Evolutionary conservation across 306 rosid species (phyloP).

Genomic region (Sophora flavescens): DNA sequence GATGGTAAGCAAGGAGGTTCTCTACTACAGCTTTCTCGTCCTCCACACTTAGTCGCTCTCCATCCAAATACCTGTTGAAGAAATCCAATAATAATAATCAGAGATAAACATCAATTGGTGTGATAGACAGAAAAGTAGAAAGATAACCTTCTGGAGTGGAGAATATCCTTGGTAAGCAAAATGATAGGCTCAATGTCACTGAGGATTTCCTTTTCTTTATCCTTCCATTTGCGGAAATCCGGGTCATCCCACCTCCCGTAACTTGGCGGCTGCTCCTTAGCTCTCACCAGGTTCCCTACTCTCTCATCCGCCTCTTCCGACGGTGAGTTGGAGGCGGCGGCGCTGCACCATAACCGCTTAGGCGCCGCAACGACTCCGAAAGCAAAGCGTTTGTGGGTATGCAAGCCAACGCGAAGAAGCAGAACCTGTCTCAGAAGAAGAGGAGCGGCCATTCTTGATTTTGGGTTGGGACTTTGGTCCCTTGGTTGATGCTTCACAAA

Average conservation of each 20-base stretch:
- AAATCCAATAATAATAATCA: not conserved
- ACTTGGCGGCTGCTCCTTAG: slow-evolving; percentile 45
- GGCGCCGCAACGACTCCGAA: slow-evolving; percentile 36
- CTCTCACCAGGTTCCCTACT: slow-evolving; percentile 31
- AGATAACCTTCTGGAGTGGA: slow-evolving; percentile 66
- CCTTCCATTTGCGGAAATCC: slow-evolving; percentile 73
- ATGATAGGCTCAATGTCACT: slow-evolving; percentile 70
- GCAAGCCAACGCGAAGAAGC: slow-evolving; percentile 58
- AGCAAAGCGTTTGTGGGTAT: slow-evolving; percentile 45
- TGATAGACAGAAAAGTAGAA: not conserved
- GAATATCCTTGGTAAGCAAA: slow-evolving; percentile 70
- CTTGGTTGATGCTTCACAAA: not conserved
- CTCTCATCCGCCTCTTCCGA: slow-evolving; percentile 53
- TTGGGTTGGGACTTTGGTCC: slow-evolving; percentile 14
- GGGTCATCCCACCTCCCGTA: slow-evolving; percentile 57
- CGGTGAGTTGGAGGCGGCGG: slow-evolving; percentile 46
- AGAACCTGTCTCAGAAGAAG: slow-evolving; percentile 53
- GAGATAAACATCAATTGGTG: too few relatives aligned
- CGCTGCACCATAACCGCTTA: slow-evolving; percentile 54
- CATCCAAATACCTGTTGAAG: slow-evolving; percentile 69
- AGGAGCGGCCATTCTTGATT: slow-evolving; percentile 62
- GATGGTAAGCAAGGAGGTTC: slow-evolving; percentile 82
- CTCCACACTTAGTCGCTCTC: slow-evolving; percentile 60
- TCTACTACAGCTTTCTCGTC: slow-evolving; percentile 74
- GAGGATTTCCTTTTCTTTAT: slow-evolving; percentile 70